phyloP scores from a whole-genome alignment of 176 grass and related monocot genomes.

The Puya raimondii region DNA sequence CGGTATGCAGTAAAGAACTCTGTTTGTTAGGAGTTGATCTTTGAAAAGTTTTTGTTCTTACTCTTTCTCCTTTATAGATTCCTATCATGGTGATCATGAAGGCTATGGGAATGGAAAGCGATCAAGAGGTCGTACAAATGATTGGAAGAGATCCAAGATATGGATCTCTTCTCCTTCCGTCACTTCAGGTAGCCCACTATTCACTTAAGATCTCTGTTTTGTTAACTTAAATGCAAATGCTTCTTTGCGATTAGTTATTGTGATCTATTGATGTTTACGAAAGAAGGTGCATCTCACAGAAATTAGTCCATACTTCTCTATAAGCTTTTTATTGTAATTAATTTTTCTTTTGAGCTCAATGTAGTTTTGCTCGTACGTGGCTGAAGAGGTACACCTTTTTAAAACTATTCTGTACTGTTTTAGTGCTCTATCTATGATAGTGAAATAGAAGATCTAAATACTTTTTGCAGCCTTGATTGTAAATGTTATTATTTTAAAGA shows the following conservation, averaged over 20 bases:
- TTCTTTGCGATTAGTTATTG: not conserved
- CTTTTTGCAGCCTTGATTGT: no score
- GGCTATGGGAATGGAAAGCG: constrained; percentile 97
- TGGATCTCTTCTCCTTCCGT: constrained; percentile 56
- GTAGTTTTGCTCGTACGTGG: no score
- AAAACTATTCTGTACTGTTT: no score
- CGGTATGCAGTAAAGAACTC: constrained; percentile 30
- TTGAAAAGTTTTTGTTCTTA: constrained; percentile 11
- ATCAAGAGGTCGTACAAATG: constrained; percentile 94
- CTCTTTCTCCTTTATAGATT: constrained; percentile 47
- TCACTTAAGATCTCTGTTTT: constrained; percentile 11
- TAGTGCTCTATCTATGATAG: no score
- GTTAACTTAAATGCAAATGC: not conserved
- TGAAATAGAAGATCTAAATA: no score
- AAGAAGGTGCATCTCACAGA: not conserved
- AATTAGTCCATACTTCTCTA: not conserved
- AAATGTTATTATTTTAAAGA: no score
- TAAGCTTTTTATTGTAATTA: not conserved
- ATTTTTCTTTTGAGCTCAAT: no score
- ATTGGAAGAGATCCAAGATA: constrained; percentile 90
- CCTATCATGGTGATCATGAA: constrained; percentile 95
- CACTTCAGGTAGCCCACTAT: constrained; percentile 55
- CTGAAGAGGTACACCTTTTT: no score
- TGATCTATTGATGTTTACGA: not conserved
- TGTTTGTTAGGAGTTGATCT: constrained; percentile 7